phyloP scores from a whole-genome alignment of 345 rosid genomes.

The Lepidium didymum region DNA sequence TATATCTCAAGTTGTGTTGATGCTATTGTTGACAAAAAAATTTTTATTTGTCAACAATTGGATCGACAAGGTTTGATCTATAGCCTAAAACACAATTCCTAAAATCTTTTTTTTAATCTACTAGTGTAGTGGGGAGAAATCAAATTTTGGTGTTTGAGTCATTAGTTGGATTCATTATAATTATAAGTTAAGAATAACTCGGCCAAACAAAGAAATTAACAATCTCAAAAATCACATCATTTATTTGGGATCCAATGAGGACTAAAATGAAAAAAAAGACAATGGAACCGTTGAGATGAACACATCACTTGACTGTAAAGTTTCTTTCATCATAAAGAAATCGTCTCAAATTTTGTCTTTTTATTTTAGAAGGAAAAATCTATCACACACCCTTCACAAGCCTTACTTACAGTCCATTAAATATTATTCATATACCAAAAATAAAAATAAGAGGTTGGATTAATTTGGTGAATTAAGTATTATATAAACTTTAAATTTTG shows the following conservation, averaged over 20 bases:
- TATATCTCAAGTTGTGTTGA: no score
- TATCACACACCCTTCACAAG: neutral
- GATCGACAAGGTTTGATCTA: no score
- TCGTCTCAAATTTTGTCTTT: neutral
- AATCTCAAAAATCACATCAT: neutral
- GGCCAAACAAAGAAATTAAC: no score
- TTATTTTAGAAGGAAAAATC: neutral
- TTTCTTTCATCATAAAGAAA: conserved; percentile 3
- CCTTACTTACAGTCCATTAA: neutral
- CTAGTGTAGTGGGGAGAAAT: no score
- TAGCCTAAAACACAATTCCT: no score
- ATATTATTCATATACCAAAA: neutral
- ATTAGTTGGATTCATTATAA: no score
- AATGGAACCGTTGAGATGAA: neutral
- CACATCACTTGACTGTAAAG: neutral
- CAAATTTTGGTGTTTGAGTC: no score
- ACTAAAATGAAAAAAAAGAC: neutral
- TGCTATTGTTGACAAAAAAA: no score
- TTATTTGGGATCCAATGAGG: neutral
- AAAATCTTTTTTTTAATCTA: no score
- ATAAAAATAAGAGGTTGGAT: neutral
- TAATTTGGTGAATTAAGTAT: conserved; percentile 1
- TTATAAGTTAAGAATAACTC: no score
- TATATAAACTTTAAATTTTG: neutral
- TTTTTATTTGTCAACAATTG: no score